These are phyloP conservation scores for Fusarium sp. DNA, from an alignment of 2,329 filamentous ascomycete species.

Conservation along the genomic window DNA sequence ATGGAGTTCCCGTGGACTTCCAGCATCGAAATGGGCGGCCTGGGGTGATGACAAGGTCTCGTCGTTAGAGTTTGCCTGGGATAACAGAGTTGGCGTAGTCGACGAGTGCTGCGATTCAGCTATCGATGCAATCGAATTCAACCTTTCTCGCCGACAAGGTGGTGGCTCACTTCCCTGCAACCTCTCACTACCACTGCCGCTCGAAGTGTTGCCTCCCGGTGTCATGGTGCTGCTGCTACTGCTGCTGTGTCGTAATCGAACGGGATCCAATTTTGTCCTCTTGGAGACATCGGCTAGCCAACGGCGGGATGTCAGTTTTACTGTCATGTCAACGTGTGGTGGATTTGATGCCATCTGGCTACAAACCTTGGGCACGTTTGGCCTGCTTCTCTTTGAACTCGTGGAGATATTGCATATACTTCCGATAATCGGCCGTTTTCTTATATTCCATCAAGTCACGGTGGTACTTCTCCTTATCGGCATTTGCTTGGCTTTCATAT, in stretches of 20 bases:
- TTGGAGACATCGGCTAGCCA: slow-evolving; percentile 54
- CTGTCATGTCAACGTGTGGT: not conserved
- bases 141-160: slow-evolving; percentile 54
- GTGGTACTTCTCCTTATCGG: slow-evolving; percentile 80
- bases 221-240: slow-evolving; percentile 49
- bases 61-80: slow-evolving; percentile 51
- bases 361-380: slow-evolving; percentile 62
- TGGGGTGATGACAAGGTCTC: slow-evolving; percentile 56
- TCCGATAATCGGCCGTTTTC: slow-evolving; percentile 73
- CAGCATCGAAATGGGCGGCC: slow-evolving; percentile 47
- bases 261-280: slow-evolving; percentile 55
- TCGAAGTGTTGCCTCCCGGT: slow-evolving; percentile 48
- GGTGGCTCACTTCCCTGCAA: slow-evolving; percentile 58
- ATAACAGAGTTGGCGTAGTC: slow-evolving; percentile 46
- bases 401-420: slow-evolving; percentile 75
- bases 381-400: slow-evolving; percentile 81
- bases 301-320: slow-evolving; percentile 5
- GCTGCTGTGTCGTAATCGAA: slow-evolving; percentile 48
- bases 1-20: slow-evolving; percentile 40
- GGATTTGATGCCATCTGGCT: not conserved
- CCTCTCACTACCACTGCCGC: slow-evolving; percentile 57
- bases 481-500: slow-evolving; percentile 75
- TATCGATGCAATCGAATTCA: slow-evolving; percentile 57
- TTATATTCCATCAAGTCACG: slow-evolving; percentile 78
- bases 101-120: slow-evolving; percentile 56